Percentiles rank a stretch among this genome's conserved stretches.
phyloP scores from a whole-genome alignment of 2,329 filamentous ascomycete species.

The Hypoxylon sp. region DNA sequence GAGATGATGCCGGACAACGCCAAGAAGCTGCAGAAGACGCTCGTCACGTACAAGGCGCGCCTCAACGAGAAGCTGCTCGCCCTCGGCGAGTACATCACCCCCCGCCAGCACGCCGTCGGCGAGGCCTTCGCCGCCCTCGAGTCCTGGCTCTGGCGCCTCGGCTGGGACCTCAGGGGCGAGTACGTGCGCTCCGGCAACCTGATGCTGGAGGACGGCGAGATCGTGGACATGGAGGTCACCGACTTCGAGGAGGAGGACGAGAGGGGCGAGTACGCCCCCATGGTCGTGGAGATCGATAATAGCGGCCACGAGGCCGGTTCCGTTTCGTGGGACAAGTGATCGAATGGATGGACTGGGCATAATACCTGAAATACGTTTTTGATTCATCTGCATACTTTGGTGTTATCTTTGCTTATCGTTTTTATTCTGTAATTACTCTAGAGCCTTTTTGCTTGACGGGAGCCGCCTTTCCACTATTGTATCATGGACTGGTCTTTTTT shows the following conservation, averaged over 20 bases:
- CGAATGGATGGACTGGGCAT: background rate
- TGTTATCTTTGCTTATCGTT: background rate
- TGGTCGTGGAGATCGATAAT: conserved; percentile 66
- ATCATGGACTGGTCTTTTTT: background rate
- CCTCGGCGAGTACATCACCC: conserved; percentile 52
- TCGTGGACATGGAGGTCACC: conserved; percentile 60
- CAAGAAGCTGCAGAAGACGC: conserved; percentile 57
- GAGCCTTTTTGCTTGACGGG: background rate
- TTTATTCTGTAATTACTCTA: conserved; percentile 2
- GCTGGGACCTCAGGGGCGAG: conserved; percentile 68
- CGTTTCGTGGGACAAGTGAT: conserved; percentile 60
- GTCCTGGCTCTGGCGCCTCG: conserved; percentile 60
- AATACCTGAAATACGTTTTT: background rate
- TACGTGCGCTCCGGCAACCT: conserved; percentile 62
- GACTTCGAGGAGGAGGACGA: conserved; percentile 68
- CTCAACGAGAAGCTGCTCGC: conserved; percentile 62
- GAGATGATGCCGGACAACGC: conserved; percentile 53
- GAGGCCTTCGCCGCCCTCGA: conserved; percentile 64
- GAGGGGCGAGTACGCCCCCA: conserved; percentile 65
- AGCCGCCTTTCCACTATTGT: background rate
- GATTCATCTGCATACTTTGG: background rate
- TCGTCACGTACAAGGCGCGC: conserved; percentile 67
- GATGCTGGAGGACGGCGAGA: conserved; percentile 66
- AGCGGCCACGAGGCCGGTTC: conserved; percentile 64
- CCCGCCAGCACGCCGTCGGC: conserved; percentile 59